Conservation (phyloP, 2,329 filamentous ascomycete species). For the Alternaria solani region DNA sequence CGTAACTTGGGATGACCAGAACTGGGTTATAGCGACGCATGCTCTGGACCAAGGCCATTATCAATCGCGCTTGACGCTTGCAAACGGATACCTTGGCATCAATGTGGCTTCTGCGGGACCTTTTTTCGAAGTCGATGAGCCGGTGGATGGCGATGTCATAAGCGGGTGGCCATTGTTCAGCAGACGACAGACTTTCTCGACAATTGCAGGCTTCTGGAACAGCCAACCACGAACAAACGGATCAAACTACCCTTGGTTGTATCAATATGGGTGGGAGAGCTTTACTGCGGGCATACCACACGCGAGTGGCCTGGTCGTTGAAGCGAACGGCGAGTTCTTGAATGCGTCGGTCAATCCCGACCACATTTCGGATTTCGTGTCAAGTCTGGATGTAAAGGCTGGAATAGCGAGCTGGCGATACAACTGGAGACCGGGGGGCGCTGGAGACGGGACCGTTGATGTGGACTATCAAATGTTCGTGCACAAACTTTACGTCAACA, state of each 20-base stretch:
- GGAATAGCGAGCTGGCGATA: conserved; percentile 71
- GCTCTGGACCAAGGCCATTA: conserved; percentile 65
- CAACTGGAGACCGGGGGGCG: conserved; percentile 66
- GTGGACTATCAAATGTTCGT: conserved; percentile 72
- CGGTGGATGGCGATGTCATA: conserved; percentile 61
- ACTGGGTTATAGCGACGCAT: conserved; percentile 64
- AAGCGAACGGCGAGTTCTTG: conserved; percentile 63
- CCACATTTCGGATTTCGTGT: conserved; percentile 68
- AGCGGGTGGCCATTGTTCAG: conserved; percentile 74
- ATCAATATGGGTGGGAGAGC: conserved; percentile 74
- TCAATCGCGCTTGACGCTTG: conserved; percentile 62
- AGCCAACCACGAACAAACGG: conserved; percentile 65
- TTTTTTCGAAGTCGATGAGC: conserved; percentile 66
- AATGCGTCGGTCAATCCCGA: conserved; percentile 67
- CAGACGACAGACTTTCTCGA: conserved; percentile 70
- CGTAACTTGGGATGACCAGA: conserved; percentile 66
- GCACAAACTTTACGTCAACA: conserved; percentile 69
- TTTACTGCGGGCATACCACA: conserved; percentile 76
- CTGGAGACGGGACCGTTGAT: conserved; percentile 58
- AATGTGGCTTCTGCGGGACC: conserved; percentile 69
- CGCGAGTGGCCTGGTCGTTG: conserved; percentile 68
- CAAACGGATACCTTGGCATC: conserved; percentile 71
- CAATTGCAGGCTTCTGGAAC: conserved; percentile 73
- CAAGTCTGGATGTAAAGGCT: conserved; percentile 69
- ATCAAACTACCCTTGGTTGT: conserved; percentile 73